These are phyloP conservation scores for Sclerotinia subarctica DNA, from an alignment of 2,329 filamentous ascomycete species.

Conservation along the genomic window DNA sequence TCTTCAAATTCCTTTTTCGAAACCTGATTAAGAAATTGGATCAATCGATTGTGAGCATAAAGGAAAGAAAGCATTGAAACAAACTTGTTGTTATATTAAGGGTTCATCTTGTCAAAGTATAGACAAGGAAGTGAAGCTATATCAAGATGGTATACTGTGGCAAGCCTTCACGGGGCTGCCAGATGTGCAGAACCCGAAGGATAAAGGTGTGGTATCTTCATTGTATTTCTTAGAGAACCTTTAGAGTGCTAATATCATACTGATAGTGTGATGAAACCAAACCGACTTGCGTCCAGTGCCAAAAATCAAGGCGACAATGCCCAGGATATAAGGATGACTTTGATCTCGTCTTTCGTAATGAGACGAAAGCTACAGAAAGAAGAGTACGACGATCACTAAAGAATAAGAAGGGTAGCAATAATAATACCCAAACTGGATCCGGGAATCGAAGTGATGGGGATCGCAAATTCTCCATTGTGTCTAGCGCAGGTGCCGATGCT, in stretches of 20 bases:
- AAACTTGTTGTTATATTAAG: neutral
- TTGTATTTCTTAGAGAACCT: slow-evolving; percentile 17
- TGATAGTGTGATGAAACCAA: slow-evolving; percentile 64
- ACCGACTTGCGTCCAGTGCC: slow-evolving; percentile 63
- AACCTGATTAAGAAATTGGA: neutral
- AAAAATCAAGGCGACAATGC: slow-evolving; percentile 60
- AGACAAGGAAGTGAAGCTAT: slow-evolving; percentile 10
- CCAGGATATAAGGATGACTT: slow-evolving; percentile 70
- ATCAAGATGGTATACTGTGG: slow-evolving; percentile 61
- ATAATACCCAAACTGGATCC: neutral
- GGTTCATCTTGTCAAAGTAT: slow-evolving; percentile 2
- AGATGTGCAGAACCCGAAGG: slow-evolving; percentile 69
- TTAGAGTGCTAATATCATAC: slow-evolving; percentile 25
- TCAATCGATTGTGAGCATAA: neutral
- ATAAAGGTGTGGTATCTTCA: slow-evolving; percentile 59
- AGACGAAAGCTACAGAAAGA: slow-evolving; percentile 64
- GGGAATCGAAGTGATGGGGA: slow-evolving; percentile 1
- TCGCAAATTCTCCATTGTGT: slow-evolving; percentile 17
- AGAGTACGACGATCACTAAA: slow-evolving; percentile 55
- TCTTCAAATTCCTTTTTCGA: neutral
- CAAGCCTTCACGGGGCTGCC: slow-evolving; percentile 65
- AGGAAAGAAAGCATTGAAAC: neutral
- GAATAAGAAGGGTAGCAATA: slow-evolving; percentile 42
- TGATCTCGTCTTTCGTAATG: slow-evolving; percentile 69
- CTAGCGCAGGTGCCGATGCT: neutral